Conservation (phyloP, 495 filamentous ascomycete species). For the Cercophora newfieldiana region DNA sequence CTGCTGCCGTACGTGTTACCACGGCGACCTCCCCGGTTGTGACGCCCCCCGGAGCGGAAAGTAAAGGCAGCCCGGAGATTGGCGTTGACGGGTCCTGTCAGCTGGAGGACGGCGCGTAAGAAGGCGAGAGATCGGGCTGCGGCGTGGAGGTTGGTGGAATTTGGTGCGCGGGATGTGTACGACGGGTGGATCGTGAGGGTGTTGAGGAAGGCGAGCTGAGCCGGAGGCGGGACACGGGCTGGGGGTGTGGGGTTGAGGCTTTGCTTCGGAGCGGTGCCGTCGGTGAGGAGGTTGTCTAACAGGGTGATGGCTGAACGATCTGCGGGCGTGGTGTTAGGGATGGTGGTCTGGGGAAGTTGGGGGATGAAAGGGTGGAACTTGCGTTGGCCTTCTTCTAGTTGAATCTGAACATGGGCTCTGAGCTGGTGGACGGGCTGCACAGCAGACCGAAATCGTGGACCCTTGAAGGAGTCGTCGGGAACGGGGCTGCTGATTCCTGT, state of each 20-base stretch:
- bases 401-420: slow-evolving; percentile 65
- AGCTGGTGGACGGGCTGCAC: slow-evolving; percentile 48
- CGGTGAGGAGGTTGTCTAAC: slow-evolving; percentile 62
- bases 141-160: slow-evolving; percentile 36
- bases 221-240: slow-evolving; percentile 46
- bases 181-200: slow-evolving; percentile 71
- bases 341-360: not conserved
- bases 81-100: slow-evolving; percentile 45
- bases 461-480: not conserved
- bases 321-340: slow-evolving; percentile 33
- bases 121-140: slow-evolving; percentile 43
- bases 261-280: slow-evolving; percentile 42
- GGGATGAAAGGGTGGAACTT: slow-evolving; percentile 20
- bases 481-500: slow-evolving; percentile 12
- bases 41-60: slow-evolving; percentile 21
- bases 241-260: slow-evolving; percentile 38
- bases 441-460: not conserved
- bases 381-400: slow-evolving; percentile 77
- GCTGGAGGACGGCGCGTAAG: slow-evolving; percentile 40
- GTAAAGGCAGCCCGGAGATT: slow-evolving; percentile 39
- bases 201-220: slow-evolving; percentile 65
- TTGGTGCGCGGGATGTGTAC: slow-evolving; percentile 53
- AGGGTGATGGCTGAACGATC: slow-evolving; percentile 70
- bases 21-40: slow-evolving; percentile 22
- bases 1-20: slow-evolving; percentile 17